These are phyloP conservation scores for Rhizophagus prolifer DNA, from an alignment of 192 early-diverging fungal species.

Conservation along the genomic window DNA sequence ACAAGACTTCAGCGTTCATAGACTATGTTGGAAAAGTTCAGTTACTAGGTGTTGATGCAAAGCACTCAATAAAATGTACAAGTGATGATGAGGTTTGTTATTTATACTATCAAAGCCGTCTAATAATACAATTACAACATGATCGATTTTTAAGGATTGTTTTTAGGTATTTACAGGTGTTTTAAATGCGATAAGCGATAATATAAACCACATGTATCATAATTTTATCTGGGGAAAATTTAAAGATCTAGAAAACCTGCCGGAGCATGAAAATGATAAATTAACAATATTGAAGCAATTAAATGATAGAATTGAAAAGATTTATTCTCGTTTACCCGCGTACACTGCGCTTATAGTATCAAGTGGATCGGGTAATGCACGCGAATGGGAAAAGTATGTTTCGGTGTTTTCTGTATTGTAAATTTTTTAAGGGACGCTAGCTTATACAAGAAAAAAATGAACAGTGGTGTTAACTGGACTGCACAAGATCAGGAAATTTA, in stretches of 20 bases:
- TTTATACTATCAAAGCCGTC: constrained; percentile 14
- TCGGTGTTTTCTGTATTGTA: background rate
- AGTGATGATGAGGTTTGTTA: constrained; percentile 7
- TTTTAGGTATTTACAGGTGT: background rate
- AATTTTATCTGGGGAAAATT: constrained; percentile 31
- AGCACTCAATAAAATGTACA: constrained; percentile 19
- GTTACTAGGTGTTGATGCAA: constrained; percentile 32
- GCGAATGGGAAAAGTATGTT: constrained; percentile 31
- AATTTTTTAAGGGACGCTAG: no score
- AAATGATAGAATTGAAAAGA: constrained; percentile 35
- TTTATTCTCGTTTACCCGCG: constrained; percentile 37
- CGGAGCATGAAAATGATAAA: constrained; percentile 33
- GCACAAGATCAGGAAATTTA: background rate
- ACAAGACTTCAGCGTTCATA: constrained; percentile 27
- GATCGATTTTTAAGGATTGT: background rate
- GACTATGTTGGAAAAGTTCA: constrained; percentile 34
- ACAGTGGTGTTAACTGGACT: background rate
- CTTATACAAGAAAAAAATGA: background rate
- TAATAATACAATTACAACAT: constrained; percentile 3
- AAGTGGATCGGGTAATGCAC: constrained; percentile 43
- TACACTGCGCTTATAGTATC: constrained; percentile 41
- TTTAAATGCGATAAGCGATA: background rate
- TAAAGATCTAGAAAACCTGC: constrained; percentile 34
- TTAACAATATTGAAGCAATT: constrained; percentile 32
- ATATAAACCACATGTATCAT: background rate